Evolutionary conservation across 441 rosid genomes (phyloP).

Genomic region (Dalechampia spathulata): DNA sequence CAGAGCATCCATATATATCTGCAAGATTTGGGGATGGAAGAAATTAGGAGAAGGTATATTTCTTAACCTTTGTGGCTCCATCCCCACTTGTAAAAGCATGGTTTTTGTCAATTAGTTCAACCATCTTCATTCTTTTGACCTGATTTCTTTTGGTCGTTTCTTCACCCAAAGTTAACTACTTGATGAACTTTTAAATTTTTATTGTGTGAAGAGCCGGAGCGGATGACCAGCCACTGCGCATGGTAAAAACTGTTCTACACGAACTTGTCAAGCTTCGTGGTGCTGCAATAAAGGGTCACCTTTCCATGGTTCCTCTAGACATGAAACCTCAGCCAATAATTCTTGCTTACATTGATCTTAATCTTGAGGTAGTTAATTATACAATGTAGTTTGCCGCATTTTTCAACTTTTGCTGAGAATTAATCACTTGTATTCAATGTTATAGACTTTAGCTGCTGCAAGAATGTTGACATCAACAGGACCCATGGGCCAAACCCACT

Average conservation of each 20-base stretch:
- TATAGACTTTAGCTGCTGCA: conserved; percentile 97
- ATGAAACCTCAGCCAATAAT: conserved; percentile 99
- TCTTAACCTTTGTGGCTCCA: background rate
- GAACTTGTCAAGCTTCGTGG: conserved; percentile 99
- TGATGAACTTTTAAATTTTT: conserved; percentile 10
- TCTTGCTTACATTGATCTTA: conserved; percentile 97
- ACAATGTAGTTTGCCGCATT: background rate
- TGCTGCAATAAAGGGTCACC: conserved; percentile 98
- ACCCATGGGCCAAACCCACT: conserved; percentile 88
- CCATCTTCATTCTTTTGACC: background rate
- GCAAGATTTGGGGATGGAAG: conserved; percentile 99
- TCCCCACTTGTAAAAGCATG: background rate
- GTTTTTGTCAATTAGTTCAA: background rate
- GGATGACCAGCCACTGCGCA: conserved; percentile 98
- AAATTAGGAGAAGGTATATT: conserved; percentile 91
- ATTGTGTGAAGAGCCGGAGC: conserved; percentile 77
- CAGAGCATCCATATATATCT: conserved; percentile 95
- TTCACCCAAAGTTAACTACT: conserved; percentile 7
- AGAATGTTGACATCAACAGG: conserved; percentile 96
- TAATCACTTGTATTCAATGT: conserved; percentile 2
- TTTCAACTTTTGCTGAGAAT: background rate
- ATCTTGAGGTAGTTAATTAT: conserved; percentile 73
- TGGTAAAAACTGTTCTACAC: conserved; percentile 99
- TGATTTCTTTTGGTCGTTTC: background rate
- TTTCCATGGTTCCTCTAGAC: conserved; percentile 98